Conservation (phyloP, 2,329 filamentous ascomycete species). For the Blastomyces emzantsi region DNA sequence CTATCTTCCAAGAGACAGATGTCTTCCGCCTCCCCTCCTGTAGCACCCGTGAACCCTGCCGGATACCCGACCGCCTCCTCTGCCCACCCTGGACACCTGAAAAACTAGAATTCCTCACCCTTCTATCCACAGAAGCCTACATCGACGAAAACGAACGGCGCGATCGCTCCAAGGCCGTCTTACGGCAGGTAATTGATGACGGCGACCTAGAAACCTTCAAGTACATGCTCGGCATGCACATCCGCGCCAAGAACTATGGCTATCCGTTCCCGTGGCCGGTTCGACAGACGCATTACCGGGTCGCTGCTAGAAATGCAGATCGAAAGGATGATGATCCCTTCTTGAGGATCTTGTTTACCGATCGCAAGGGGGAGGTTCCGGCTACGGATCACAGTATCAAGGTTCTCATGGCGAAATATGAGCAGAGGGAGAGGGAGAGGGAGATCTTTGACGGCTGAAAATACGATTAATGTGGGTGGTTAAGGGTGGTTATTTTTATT, state of each 20-base stretch:
- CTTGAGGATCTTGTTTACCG: constrained; percentile 24
- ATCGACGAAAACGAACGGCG: constrained; percentile 28
- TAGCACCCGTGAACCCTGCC: constrained; percentile 18
- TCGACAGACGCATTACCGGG: constrained; percentile 24
- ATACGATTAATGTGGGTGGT: not conserved
- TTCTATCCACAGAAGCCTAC: constrained; percentile 30
- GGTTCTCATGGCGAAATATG: constrained; percentile 21
- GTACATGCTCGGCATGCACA: constrained; percentile 24
- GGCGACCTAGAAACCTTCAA: constrained; percentile 28
- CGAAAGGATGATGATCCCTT: constrained; percentile 28
- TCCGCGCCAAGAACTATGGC: constrained; percentile 26
- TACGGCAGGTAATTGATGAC: constrained; percentile 29
- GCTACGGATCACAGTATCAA: constrained; percentile 18
- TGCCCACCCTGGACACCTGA: constrained; percentile 30
- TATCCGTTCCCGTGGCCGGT: constrained; percentile 29
- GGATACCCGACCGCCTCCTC: constrained; percentile 34
- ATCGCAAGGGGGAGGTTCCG: constrained; percentile 28
- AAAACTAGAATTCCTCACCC: constrained; percentile 32
- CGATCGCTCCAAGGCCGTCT: constrained; percentile 25
- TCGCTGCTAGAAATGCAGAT: constrained; percentile 24
- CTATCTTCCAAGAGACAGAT: constrained; percentile 25
- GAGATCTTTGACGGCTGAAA: not conserved
- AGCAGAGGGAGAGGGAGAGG: not conserved
- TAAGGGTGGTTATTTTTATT: not conserved
- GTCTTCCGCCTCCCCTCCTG: constrained; percentile 30